Base-by-base conservation (phyloP, 2,329 filamentous ascomycete genomes). In the Ilyonectria mors-panacis region DNA sequence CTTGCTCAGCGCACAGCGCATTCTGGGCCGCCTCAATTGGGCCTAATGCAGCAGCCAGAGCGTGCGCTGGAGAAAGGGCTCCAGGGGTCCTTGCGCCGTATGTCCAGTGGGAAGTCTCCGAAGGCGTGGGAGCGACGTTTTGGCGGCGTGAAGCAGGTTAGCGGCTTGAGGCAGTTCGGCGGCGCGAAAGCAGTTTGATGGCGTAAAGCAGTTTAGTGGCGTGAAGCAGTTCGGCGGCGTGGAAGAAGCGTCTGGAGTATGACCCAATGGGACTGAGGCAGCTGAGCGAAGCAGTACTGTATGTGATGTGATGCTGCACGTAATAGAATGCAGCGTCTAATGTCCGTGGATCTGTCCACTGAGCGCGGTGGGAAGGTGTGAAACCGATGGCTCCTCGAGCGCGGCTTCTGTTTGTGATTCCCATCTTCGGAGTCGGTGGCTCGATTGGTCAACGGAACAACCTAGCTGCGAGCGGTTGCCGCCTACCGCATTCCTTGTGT, bases 41-140 rank as follows among this genome's bases (percentile, higher is more conserved):
- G 61, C 37, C 61, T 63, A 58, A 63, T 63, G 61, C 54, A 56
- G 39, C 21, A 44, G 19, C 26, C 42, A 59, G 39, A 17, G n/a
- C n/a, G 39, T 35, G 57, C 39, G 57, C 37, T 59, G 57, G 33
- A 59, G 23, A 33, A 21, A 30, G 33, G 53, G 53, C 28, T 55
- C 19, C 50, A 55, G 59, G 48, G 59, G 48, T 39, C 39, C 39
- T 44, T 44, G 37, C 35, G 26, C 35, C 4, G 23, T 12, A 23
- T 21, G 30, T 15, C 56, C 56, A 59, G 56, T 59, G 56, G 44
- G 56, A n/a, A 47, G 44, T 37, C 48, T 59, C 56, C 56, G 56
- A 59, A 19, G 15, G 39, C 17, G 6, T 17, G 26, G 44, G 19
- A 47, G 53, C 30, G 12, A 17, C 37, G 13, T 13, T 39, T 39